Evolutionary conservation across 2,329 filamentous ascomycete genomes (phyloP).

Genomic region (Remersonia thermophila): DNA sequence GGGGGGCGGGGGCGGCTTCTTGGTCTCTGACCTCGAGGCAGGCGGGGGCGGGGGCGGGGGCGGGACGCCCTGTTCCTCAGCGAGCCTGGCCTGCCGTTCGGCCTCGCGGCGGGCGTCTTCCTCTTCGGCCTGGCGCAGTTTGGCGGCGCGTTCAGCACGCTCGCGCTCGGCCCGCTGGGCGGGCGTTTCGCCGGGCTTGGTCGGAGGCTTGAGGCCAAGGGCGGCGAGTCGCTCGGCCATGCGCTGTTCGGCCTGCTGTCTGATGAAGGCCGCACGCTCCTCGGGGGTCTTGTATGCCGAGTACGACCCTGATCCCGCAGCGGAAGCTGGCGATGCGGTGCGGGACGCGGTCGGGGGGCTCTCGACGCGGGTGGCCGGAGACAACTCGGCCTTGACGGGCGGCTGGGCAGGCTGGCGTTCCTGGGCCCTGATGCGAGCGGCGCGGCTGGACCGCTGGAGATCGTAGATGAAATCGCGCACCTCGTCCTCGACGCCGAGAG

Average conservation of each 20-base stretch:
- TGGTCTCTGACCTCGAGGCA: conserved; percentile 32
- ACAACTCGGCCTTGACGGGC: conserved; percentile 31
- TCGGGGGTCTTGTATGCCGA: conserved; percentile 81
- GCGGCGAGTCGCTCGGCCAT: conserved; percentile 95
- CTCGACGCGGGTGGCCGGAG: conserved; percentile 35
- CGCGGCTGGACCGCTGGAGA: conserved; percentile 72
- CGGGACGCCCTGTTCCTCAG: conserved; percentile 59
- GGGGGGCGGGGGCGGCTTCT: conserved; percentile 66
- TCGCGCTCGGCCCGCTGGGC: conserved; percentile 83
- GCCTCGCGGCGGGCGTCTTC: conserved; percentile 82
- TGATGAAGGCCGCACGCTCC: conserved; percentile 89
- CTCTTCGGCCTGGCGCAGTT: conserved; percentile 79
- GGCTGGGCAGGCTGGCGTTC: conserved; percentile 36
- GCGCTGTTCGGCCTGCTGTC: conserved; percentile 89
- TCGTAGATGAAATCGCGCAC: conserved; percentile 98
- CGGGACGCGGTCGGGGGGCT: conserved; percentile 41
- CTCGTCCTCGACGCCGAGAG: conserved; percentile 88
- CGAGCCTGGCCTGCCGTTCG: conserved; percentile 71
- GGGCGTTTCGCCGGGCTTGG: conserved; percentile 66
- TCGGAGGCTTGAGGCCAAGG: conserved; percentile 74
- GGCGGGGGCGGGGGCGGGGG: conserved; percentile 40
- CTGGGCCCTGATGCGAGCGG: conserved; percentile 53
- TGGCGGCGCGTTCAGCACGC: conserved; percentile 73
- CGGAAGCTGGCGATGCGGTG: conserved; percentile 37
- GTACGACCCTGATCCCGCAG: conserved; percentile 42